These are phyloP conservation scores for Cutaneotrichosporon sp. DNA, from an alignment of 1,284 basidiomycete species.

Conservation along the genomic window DNA sequence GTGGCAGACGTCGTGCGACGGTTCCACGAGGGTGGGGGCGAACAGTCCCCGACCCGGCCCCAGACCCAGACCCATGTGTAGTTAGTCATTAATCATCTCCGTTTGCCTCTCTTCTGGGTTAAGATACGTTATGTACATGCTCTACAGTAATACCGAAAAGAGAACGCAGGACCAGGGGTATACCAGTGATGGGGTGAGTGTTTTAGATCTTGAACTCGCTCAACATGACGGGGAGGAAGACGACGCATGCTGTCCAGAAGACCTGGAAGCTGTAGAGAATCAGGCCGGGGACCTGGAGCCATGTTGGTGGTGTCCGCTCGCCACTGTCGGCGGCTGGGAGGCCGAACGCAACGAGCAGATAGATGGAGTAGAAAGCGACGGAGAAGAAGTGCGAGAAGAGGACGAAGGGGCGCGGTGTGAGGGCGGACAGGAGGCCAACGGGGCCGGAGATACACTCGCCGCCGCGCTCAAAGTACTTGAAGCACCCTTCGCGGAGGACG, in stretches of 20 bases:
- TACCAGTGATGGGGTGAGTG: neutral
- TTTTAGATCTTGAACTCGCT: constrained; percentile 57
- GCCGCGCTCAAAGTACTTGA: constrained; percentile 94
- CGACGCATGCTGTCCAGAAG: constrained; percentile 82
- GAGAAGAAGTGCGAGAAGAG: constrained; percentile 91
- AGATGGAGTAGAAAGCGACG: constrained; percentile 90
- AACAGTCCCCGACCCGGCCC: too few relatives aligned
- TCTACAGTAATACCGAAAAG: neutral
- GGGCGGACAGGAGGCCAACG: constrained; percentile 68
- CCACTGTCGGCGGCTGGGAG: constrained; percentile 30
- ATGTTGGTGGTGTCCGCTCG: constrained; percentile 41
- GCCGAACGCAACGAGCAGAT: constrained; percentile 72
- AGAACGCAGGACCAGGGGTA: neutral
- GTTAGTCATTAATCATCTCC: neutral
- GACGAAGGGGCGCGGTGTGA: constrained; percentile 68
- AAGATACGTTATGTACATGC: constrained; percentile 6
- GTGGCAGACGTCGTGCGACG: constrained; percentile 44
- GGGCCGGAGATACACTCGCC: constrained; percentile 85
- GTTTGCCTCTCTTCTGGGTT: too few relatives aligned
- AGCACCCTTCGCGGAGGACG: constrained; percentile 87
- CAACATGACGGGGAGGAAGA: constrained; percentile 80
- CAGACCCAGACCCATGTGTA: neutral
- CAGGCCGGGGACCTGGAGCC: constrained; percentile 60
- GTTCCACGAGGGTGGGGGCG: constrained; percentile 17
- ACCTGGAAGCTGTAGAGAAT: constrained; percentile 55